Conservation (phyloP, 129 eudicot species). For the Centrapalus pauciflorus region DNA sequence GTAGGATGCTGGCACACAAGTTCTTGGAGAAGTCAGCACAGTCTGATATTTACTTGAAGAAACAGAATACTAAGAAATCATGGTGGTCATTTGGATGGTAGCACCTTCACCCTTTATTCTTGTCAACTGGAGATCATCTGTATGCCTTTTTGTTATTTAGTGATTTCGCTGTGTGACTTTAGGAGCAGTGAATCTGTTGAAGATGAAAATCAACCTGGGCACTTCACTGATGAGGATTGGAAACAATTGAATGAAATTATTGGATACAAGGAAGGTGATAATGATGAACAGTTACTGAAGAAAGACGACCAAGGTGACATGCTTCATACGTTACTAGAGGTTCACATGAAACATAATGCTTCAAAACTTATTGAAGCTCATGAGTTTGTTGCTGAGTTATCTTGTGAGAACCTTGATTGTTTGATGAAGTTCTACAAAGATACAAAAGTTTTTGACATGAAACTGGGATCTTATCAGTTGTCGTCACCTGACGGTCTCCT, state of each 20-base stretch:
- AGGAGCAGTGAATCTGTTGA: slow-evolving; percentile 57
- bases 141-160: slow-evolving; percentile 4
- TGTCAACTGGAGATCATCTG: not conserved
- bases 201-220: slow-evolving; percentile 65
- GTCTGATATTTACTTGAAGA: slow-evolving; percentile 48
- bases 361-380: slow-evolving; percentile 67
- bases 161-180: slow-evolving; percentile 12
- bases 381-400: slow-evolving; percentile 80
- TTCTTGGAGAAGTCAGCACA: slow-evolving; percentile 72
- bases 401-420: slow-evolving; percentile 87
- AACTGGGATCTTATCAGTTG: slow-evolving; percentile 81
- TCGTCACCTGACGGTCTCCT: slow-evolving; percentile 92
- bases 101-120: not conserved
- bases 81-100: slow-evolving; percentile 99
- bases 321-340: slow-evolving; percentile 61
- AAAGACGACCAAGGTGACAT: slow-evolving; percentile 44
- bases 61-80: slow-evolving; percentile 68
- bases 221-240: slow-evolving; percentile 83
- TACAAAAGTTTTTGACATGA: slow-evolving; percentile 81
- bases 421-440: slow-evolving; percentile 71
- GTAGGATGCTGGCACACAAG: slow-evolving; percentile 98
- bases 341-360: slow-evolving; percentile 97
- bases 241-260: slow-evolving; percentile 76
- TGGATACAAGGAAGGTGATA: slow-evolving; percentile 86
- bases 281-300: slow-evolving; percentile 37